Percentiles rank a stretch among this genome's conserved stretches.
These are phyloP conservation scores for Hsuehochloa calcarea DNA, from an alignment of 176 grass and related monocot species.

Conservation along the genomic window DNA sequence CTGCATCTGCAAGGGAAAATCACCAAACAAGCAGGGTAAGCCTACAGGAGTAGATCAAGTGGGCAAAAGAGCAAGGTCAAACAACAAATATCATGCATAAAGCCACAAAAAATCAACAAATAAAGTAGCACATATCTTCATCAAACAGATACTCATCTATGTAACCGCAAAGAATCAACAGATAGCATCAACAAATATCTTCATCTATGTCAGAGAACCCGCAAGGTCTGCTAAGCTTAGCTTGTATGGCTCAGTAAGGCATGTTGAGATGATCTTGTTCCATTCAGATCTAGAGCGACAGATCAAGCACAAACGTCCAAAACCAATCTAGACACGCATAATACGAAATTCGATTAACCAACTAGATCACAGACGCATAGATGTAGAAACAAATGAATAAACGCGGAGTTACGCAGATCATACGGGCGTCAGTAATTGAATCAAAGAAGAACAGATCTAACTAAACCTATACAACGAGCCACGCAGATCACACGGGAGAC, in stretches of 20 bases:
- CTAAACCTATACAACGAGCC: neutral
- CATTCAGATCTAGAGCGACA: neutral
- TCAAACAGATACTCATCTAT: neutral
- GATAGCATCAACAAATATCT: neutral
- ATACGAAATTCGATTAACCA: neutral
- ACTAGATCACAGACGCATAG: neutral
- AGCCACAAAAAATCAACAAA: neutral
- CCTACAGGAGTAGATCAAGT: neutral
- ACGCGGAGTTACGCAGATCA: neutral
- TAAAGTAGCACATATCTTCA: neutral
- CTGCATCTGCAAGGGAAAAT: slow-evolving; percentile 43
- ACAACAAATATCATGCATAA: neutral
- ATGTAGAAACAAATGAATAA: neutral
- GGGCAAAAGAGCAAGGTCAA: too few relatives aligned
- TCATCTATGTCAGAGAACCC: neutral
- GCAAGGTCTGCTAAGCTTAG: neutral
- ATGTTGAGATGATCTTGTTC: neutral
- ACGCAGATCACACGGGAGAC: neutral
- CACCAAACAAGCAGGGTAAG: neutral
- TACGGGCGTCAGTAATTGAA: neutral
- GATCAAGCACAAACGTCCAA: neutral
- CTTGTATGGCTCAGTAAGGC: neutral
- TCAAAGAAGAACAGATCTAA: neutral
- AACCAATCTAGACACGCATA: neutral
- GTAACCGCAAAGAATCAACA: neutral